Percentiles rank a stretch among this genome's conserved stretches.
phyloP scores from a whole-genome alignment of 495 filamentous ascomycete genomes.

The Rhizodiscina lignyota region DNA sequence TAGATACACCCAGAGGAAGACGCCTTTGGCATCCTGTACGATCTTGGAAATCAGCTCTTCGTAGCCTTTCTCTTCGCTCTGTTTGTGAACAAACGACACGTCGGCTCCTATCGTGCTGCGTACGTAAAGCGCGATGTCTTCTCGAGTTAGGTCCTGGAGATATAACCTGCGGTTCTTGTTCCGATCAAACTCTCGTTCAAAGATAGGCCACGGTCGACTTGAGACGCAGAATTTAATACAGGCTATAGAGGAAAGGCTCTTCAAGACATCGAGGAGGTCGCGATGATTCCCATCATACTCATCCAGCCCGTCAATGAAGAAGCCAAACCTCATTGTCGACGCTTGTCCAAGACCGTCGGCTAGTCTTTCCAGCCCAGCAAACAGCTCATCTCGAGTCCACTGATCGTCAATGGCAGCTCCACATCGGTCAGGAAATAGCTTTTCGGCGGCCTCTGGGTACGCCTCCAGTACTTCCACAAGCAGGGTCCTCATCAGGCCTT shows the following conservation, averaged over 20 bases:
- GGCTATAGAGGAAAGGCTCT: conserved; percentile 6
- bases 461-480: no score
- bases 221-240: conserved; percentile 31
- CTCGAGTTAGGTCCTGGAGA: conserved; percentile 10
- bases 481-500: conserved; percentile 26
- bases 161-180: conserved; percentile 4
- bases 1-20: conserved; percentile 9
- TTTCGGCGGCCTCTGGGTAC: no score
- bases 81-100: conserved; percentile 5
- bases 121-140: conserved; percentile 19
- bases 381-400: no score
- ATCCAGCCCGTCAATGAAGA: conserved; percentile 34
- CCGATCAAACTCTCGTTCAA: conserved; percentile 25
- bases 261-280: conserved; percentile 13
- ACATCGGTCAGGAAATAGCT: no score
- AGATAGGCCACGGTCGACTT: conserved; percentile 31
- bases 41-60: conserved; percentile 4
- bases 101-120: no score
- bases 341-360: no score
- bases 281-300: conserved; percentile 27
- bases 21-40: conserved; percentile 5
- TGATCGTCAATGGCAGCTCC: no score
- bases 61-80: background rate
- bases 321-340: conserved; percentile 27
- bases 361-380: no score